A percentile compares a stretch with the other conserved stretches of the same genome.
These are phyloP conservation scores for Wallacemonas rigidus DNA, from an alignment of 208 protist genomes.

Conservation along the genomic window DNA sequence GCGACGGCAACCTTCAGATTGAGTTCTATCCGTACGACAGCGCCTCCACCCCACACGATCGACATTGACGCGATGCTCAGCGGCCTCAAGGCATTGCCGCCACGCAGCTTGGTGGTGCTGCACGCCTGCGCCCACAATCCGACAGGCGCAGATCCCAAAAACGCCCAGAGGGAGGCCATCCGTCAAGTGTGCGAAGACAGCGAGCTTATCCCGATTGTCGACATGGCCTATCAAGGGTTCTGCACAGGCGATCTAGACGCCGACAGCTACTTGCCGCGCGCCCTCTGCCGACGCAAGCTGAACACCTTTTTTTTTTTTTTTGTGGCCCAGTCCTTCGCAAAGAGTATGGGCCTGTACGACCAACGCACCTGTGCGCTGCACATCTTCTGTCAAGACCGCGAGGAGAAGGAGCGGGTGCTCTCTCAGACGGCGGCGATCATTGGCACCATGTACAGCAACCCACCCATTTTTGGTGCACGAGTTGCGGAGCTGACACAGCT, in stretches of 20 bases:
- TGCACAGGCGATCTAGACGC: conserved; percentile 93
- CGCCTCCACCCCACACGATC: conserved; percentile 48
- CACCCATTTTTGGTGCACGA: conserved; percentile 94
- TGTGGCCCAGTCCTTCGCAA: conserved; percentile 95
- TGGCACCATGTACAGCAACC: conserved; percentile 96
- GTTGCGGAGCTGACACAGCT: conserved; percentile 69
- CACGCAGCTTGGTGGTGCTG: conserved; percentile 92
- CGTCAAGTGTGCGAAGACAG: conserved; percentile 68
- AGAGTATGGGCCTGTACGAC: conserved; percentile 98
- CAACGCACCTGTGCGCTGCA: conserved; percentile 93
- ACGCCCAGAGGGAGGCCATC: conserved; percentile 93
- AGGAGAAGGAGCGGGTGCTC: conserved; percentile 72
- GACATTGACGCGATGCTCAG: conserved; percentile 74
- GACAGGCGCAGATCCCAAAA: conserved; percentile 96
- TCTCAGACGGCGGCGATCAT: conserved; percentile 94
- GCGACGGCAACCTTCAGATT: conserved; percentile 40
- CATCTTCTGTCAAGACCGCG: conserved; percentile 60
- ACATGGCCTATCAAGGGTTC: conserved; percentile 97
- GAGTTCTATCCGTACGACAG: conserved; percentile 79
- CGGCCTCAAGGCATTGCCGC: conserved; percentile 52
- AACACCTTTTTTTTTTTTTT: conserved; percentile 88
- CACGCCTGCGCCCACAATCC: conserved; percentile 99
- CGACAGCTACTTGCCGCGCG: conserved; percentile 86
- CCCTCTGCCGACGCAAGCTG: conserved; percentile 47
- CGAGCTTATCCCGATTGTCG: conserved; percentile 92